These are phyloP conservation scores for Malassezia arunalokei DNA, from an alignment of 1,284 basidiomycete species.

Conservation along the genomic window DNA sequence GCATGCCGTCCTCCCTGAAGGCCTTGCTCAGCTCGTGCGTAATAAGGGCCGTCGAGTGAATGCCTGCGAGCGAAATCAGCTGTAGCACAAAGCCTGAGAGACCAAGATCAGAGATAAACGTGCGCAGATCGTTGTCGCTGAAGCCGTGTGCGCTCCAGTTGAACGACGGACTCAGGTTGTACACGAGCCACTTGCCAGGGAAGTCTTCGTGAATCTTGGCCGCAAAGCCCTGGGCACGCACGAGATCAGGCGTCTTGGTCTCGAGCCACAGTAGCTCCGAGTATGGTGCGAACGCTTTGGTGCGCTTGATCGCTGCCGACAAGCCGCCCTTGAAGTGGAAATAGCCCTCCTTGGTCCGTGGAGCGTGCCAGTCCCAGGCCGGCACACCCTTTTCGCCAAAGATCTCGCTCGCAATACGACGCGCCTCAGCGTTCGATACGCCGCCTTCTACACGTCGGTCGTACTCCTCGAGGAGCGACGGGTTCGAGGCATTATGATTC, in stretches of 20 bases:
- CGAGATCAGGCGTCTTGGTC: conserved; percentile 70
- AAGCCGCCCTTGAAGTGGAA: conserved; percentile 78
- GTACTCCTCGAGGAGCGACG: conserved; percentile 49
- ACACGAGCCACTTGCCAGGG: conserved; percentile 77
- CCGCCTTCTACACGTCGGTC: conserved; percentile 56
- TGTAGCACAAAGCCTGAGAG: conserved; percentile 43
- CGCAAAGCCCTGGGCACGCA: conserved; percentile 67
- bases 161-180: conserved; percentile 84
- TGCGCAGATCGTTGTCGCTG: conserved; percentile 52
- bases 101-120: conserved; percentile 43
- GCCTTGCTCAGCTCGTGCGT: conserved; percentile 39
- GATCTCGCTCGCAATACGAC: conserved; percentile 60
- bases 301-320: conserved; percentile 69
- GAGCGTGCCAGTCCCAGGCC: conserved; percentile 83
- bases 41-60: conserved; percentile 37
- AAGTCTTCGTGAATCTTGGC: conserved; percentile 60
- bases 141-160: conserved; percentile 80
- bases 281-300: conserved; percentile 58
- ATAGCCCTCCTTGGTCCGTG: conserved; percentile 80
- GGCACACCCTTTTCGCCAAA: conserved; percentile 55
- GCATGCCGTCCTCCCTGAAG: conserved; percentile 55
- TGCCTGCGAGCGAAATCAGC: conserved; percentile 44
- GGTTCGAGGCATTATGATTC: conserved; percentile 33
- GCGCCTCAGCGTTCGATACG: conserved; percentile 63
- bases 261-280: conserved; percentile 54